Percentiles rank a stretch among this genome's conserved stretches.
Conservation (phyloP, 2,329 filamentous ascomycete species). For the Monilinia fructigena region DNA sequence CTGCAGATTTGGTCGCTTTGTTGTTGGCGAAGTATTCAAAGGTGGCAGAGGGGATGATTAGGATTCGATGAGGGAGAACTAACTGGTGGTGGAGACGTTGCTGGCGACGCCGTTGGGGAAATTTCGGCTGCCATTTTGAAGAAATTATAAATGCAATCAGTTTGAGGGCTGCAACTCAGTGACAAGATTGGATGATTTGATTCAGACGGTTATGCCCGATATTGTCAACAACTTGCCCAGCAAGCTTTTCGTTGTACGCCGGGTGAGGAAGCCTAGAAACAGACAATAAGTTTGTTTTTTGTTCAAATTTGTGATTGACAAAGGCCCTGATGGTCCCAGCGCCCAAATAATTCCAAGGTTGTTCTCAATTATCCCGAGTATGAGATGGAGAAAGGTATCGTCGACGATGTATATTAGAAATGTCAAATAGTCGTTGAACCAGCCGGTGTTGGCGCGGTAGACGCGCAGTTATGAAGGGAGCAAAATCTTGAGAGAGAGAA, state of each 20-base stretch:
- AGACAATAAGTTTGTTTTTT: neutral
- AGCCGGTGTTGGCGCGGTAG: slow-evolving; percentile 11
- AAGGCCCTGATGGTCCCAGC: slow-evolving; percentile 6
- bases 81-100: slow-evolving; percentile 52
- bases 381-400: neutral
- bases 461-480: slow-evolving; percentile 10
- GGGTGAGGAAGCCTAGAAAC: slow-evolving; percentile 19
- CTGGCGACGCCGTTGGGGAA: slow-evolving; percentile 53
- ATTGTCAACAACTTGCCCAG: slow-evolving; percentile 35
- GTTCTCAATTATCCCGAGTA: slow-evolving; percentile 5
- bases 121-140: slow-evolving; percentile 48
- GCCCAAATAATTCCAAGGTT: neutral
- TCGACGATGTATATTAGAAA: slow-evolving; percentile 9
- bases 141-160: slow-evolving; percentile 22
- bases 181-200: neutral
- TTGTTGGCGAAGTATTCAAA: slow-evolving; percentile 54
- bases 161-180: slow-evolving; percentile 1
- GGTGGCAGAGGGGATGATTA: slow-evolving; percentile 56
- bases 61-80: slow-evolving; percentile 48
- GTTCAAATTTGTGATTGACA: slow-evolving; percentile 12
- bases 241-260: slow-evolving; percentile 32
- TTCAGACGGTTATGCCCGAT: slow-evolving; percentile 21
- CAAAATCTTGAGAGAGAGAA: neutral
- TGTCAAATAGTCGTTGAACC: slow-evolving; percentile 1
- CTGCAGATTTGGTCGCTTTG: slow-evolving; percentile 58